Percentiles rank a stretch among this genome's conserved stretches.
Conservation (phyloP, 129 eudicot genomes). For the Scalesia atractyloides region DNA sequence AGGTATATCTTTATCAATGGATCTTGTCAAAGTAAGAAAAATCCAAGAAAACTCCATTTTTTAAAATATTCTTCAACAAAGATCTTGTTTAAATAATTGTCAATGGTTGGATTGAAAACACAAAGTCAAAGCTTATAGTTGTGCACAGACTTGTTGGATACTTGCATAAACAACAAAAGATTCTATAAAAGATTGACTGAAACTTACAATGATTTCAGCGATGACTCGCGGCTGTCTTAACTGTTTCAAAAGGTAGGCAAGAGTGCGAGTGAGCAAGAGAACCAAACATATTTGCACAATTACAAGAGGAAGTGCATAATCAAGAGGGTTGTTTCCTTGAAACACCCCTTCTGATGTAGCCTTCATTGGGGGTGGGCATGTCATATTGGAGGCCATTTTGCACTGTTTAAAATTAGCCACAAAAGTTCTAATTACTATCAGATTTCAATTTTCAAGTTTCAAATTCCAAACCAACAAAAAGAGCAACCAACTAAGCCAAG, state of each 20-base stretch:
- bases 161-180: constrained; percentile 27
- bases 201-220: constrained; percentile 81
- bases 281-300: constrained; percentile 74
- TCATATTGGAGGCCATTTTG: constrained; percentile 50
- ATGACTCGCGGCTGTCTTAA: constrained; percentile 88
- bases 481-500: neutral
- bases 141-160: constrained; percentile 11
- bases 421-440: constrained; percentile 5
- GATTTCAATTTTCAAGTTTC: constrained; percentile 14
- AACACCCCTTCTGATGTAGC: constrained; percentile 85
- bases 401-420: neutral
- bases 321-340: constrained; percentile 74
- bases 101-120: neutral
- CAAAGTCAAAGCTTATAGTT: constrained; percentile 7
- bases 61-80: neutral
- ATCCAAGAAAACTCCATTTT: neutral
- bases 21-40: constrained; percentile 27
- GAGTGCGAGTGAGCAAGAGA: constrained; percentile 64
- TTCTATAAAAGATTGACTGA: neutral
- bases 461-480: neutral
- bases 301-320: constrained; percentile 73
- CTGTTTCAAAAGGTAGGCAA: constrained; percentile 72
- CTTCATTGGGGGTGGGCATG: constrained; percentile 61
- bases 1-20: constrained; percentile 26
- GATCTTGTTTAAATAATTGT: constrained; percentile 12